Evolutionary conservation across 305 asterid species (phyloP), one percentile per base, ranked within the genome.

Genomic region (Caryopteris hybrid): DNA sequence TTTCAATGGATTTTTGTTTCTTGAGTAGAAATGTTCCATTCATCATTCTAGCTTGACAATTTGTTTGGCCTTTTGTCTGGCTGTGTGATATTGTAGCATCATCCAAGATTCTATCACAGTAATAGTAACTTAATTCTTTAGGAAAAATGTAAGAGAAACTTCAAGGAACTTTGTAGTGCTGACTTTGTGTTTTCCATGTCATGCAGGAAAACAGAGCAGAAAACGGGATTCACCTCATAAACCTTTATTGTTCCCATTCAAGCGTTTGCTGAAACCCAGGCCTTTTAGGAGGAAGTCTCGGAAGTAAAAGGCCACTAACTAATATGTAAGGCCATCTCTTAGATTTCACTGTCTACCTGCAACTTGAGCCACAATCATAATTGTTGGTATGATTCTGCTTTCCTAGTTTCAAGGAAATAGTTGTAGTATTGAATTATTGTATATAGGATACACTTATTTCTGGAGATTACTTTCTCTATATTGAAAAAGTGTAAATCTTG

Each of bases 161-260:
- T 74, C 10, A 47, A 59, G 14, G 39, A 52, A 33, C 63, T 54
- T 21, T 61, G 12, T 60, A 41, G 8, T 57, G 69, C 61, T 33
- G 57, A 68, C 65, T 58, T 69, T 21, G n/a, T 55, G 17, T 68
- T 77, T 76, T 66, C 69, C 42, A 27, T 77, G 46, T 51, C 46
- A 64, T 83, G 74, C 80, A 90, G 96, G 86, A 74, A 73, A 70
- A 74, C 73, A 68, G 25, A 77, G 73, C 66, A 71, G 77, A 76
- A 87, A 78, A 77, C 75, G 79, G 25, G 83, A 79, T 74, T 39
- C 71, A 14, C 73, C 73, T 58, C 78, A 59, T 59, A 79, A 48
- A 64, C 81, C 84, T 73, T 62, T 81, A 43, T 66, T 79, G 69
- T 86, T 77, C 78, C 86, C 92, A 56, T 88, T 88, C 79, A 88